phyloP scores from a whole-genome alignment of 2,329 filamentous ascomycete species.

The Plectosphaerella sp. region DNA sequence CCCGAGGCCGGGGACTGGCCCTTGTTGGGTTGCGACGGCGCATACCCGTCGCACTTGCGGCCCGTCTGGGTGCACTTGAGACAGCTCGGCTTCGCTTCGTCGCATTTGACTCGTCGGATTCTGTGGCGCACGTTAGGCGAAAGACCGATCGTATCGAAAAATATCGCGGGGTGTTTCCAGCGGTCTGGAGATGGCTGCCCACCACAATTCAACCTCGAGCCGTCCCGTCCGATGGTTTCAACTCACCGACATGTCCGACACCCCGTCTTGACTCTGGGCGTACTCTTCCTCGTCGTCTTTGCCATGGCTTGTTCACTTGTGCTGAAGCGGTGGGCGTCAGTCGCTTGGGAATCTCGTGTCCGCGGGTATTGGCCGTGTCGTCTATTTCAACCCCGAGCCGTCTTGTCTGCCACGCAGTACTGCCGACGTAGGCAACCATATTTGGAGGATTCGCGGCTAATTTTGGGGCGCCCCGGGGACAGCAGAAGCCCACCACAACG shows the following conservation, averaged over 20 bases:
- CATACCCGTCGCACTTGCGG: conserved; percentile 53
- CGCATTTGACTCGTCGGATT: conserved; percentile 52
- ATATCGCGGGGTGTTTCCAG: too few relatives aligned
- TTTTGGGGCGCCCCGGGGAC: too few relatives aligned
- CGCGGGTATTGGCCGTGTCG: neutral
- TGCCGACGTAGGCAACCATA: too few relatives aligned
- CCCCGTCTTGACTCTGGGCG: neutral
- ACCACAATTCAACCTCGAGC: too few relatives aligned
- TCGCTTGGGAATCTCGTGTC: neutral
- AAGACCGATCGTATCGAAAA: too few relatives aligned
- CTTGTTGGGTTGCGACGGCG: neutral
- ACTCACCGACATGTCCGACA: conserved; percentile 1
- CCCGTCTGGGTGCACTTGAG: conserved; percentile 48
- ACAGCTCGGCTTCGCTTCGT: conserved; percentile 49
- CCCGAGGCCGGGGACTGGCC: neutral
- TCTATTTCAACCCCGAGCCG: neutral
- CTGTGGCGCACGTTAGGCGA: conserved; percentile 19
- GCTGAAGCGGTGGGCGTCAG: neutral
- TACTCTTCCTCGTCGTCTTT: neutral
- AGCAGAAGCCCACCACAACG: too few relatives aligned
- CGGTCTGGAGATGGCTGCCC: too few relatives aligned
- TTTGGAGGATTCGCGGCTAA: too few relatives aligned
- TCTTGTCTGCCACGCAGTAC: neutral
- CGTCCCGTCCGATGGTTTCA: neutral
- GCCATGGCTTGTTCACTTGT: neutral